These are phyloP conservation scores for Huiozyma sinensis DNA, from an alignment of 805 yeast species.

Conservation along the genomic window DNA sequence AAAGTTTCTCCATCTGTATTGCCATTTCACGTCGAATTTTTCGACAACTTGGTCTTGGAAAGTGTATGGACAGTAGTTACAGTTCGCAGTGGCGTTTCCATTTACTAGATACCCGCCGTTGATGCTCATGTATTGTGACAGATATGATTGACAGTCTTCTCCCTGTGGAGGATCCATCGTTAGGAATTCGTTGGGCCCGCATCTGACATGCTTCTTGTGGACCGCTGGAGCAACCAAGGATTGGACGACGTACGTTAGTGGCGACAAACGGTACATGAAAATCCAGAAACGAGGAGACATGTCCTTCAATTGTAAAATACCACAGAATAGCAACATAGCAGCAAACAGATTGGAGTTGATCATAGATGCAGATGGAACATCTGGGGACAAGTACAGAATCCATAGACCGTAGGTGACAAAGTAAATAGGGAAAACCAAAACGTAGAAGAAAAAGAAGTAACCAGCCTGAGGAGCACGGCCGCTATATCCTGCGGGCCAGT, in stretches of 20 bases:
- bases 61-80: conserved; percentile 50
- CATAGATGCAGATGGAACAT: conserved; percentile 34
- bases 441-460: conserved; percentile 39
- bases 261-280: conserved; percentile 36
- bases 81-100: conserved; percentile 37
- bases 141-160: conserved; percentile 39
- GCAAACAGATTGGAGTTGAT: conserved; percentile 38
- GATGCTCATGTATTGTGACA: conserved; percentile 26
- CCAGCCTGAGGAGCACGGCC: conserved; percentile 41
- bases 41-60: conserved; percentile 51
- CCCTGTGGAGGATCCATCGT: conserved; percentile 36
- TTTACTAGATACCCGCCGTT: conserved; percentile 38
- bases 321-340: conserved; percentile 44
- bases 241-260: conserved; percentile 39
- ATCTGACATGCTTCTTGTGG: conserved; percentile 30
- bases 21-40: conserved; percentile 30
- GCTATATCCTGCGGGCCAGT: conserved; percentile 38
- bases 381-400: conserved; percentile 36
- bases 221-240: conserved; percentile 32
- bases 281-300: conserved; percentile 41
- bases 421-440: conserved; percentile 40
- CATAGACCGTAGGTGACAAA: conserved; percentile 45
- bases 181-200: conserved; percentile 30
- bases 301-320: conserved; percentile 37
- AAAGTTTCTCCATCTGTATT: conserved; percentile 56